phyloP scores from a whole-genome alignment of 2,329 filamentous ascomycete genomes.

The Seiridium cupressi region DNA sequence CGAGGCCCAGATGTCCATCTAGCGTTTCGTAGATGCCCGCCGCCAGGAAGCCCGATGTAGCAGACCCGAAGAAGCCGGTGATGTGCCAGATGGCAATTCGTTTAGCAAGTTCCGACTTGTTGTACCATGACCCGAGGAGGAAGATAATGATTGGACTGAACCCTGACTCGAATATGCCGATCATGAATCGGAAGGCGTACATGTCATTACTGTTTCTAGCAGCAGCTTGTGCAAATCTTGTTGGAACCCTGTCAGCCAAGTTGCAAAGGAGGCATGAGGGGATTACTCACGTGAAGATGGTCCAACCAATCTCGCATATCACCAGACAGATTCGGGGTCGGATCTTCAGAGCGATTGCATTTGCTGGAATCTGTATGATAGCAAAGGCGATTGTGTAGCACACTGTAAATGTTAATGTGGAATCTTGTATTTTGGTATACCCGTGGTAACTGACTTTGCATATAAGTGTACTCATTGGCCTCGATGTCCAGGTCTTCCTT shows the following conservation, averaged over 20 bases:
- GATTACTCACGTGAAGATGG: conserved; percentile 12
- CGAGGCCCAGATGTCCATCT: conserved; percentile 24
- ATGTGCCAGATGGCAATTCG: conserved; percentile 24
- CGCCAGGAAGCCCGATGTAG: conserved; percentile 28
- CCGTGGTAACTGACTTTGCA: neutral
- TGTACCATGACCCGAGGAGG: conserved; percentile 29
- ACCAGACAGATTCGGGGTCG: conserved; percentile 28
- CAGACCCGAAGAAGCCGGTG: conserved; percentile 22
- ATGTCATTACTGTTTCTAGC: conserved; percentile 19
- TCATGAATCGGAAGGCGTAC: conserved; percentile 29
- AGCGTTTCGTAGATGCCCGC: conserved; percentile 25
- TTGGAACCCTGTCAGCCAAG: neutral
- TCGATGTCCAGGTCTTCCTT: conserved; percentile 10
- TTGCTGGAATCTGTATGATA: neutral
- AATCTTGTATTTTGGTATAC: no score
- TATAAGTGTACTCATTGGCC: conserved; percentile 12
- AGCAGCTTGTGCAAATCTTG: conserved; percentile 24
- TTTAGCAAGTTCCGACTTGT: conserved; percentile 25
- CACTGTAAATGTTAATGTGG: neutral
- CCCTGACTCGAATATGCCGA: conserved; percentile 28
- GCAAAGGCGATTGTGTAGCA: conserved; percentile 8
- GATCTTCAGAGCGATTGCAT: conserved; percentile 3
- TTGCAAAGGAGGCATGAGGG: neutral
- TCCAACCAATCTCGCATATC: conserved; percentile 18
- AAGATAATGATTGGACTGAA: conserved; percentile 28